Evolutionary conservation across 2,329 filamentous ascomycete species (phyloP).

Genomic region (Aspergillus nomiae): DNA sequence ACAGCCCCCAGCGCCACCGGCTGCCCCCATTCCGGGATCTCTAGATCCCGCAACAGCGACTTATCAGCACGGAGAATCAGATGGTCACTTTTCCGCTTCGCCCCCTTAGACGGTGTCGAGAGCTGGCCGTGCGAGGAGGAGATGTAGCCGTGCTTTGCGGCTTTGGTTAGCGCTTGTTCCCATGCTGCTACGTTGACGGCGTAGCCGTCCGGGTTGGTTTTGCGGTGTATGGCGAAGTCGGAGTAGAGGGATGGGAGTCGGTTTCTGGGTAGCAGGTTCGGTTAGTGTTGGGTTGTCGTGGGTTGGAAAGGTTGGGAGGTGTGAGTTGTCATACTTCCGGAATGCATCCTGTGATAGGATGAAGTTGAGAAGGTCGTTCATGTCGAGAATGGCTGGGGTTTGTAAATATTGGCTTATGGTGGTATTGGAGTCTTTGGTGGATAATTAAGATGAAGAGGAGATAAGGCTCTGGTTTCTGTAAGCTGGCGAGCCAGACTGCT

Average conservation of each 20-base stretch:
- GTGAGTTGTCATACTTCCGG: constrained; percentile 49
- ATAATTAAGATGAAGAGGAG: background rate
- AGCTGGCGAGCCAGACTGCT: background rate
- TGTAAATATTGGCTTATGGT: background rate
- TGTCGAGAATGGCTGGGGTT: constrained; percentile 15
- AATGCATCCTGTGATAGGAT: constrained; percentile 64
- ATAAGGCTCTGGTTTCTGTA: background rate
- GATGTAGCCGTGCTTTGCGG: constrained; percentile 65
- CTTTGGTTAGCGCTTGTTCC: constrained; percentile 71
- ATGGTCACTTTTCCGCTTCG: constrained; percentile 42
- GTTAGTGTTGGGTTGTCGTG: background rate
- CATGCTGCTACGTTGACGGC: constrained; percentile 77
- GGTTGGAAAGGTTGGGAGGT: background rate
- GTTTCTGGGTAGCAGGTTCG: constrained; percentile 51
- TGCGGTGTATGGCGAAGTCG: constrained; percentile 74
- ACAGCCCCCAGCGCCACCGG: constrained; percentile 80
- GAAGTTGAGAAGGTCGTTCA: constrained; percentile 67
- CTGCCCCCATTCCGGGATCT: constrained; percentile 75
- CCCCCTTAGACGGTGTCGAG: constrained; percentile 12
- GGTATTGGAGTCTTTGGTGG: background rate
- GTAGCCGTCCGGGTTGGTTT: constrained; percentile 83
- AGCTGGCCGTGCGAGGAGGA: constrained; percentile 38
- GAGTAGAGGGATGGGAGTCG: constrained; percentile 86
- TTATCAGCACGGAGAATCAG: constrained; percentile 59
- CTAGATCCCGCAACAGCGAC: constrained; percentile 68